Percentiles rank a stretch among this genome's conserved stretches.
These are phyloP conservation scores for Candida sp. DNA, from an alignment of 1,139 yeast species.

Conservation along the genomic window DNA sequence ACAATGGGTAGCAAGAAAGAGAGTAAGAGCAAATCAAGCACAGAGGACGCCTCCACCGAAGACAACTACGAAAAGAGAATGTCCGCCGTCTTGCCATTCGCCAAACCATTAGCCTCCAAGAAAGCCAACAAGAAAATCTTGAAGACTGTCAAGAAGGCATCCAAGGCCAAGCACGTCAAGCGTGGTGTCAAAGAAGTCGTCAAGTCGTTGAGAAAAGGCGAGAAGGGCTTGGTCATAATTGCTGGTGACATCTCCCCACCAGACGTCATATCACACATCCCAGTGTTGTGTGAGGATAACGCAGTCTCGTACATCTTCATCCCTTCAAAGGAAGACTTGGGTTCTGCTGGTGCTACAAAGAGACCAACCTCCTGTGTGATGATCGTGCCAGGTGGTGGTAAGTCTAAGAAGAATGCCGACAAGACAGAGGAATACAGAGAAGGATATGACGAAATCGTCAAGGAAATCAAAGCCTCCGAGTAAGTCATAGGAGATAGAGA, in stretches of 20 bases:
- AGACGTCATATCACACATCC: conserved; percentile 96
- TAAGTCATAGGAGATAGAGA: conserved; percentile 8
- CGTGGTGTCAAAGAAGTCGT: conserved; percentile 99
- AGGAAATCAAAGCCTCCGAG: conserved; percentile 67
- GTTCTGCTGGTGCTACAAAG: conserved; percentile 98
- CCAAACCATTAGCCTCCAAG: conserved; percentile 95
- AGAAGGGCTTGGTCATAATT: conserved; percentile 93
- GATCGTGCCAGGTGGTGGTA: conserved; percentile 97
- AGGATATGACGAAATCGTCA: conserved; percentile 90
- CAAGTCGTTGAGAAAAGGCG: conserved; percentile 97
- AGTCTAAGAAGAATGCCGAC: conserved; percentile 77
- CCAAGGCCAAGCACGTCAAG: conserved; percentile 97
- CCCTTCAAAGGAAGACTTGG: conserved; percentile 98
- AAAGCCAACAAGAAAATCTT: conserved; percentile 94
- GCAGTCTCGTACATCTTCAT: conserved; percentile 91
- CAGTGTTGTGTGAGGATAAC: conserved; percentile 95
- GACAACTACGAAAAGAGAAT: conserved; percentile 94
- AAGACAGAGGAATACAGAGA: conserved; percentile 93
- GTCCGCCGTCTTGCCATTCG: conserved; percentile 91
- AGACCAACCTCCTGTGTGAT: conserved; percentile 99
- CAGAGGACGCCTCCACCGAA: conserved; percentile 38
- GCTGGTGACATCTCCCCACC: conserved; percentile 99
- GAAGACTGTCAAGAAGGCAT: conserved; percentile 96
- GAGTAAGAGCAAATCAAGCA: conserved; percentile 44
- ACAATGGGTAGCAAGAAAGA: conserved; percentile 36